Evolutionary conservation across 164 flowering plant species (phyloP), one percentile per base, ranked within the genome.

Genomic region (Magnolia changhungtana): DNA sequence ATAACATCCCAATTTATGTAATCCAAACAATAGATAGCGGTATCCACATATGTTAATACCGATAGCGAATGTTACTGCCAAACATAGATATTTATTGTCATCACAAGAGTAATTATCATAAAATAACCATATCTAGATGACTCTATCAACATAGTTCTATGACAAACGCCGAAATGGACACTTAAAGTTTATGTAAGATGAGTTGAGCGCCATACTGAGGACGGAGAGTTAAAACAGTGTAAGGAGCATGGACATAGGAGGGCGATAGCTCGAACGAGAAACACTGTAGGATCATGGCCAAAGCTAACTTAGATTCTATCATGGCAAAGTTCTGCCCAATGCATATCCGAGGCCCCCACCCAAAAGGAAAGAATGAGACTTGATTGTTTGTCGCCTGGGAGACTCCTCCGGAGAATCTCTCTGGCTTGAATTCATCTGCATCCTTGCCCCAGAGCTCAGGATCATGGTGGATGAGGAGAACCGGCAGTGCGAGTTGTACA

Each of bases 341-440:
- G 78, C 86, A 84, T 5, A 82, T 78, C n/a, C 84, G 71, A 21
- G 80, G 82, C 0, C 82, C 84, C 81, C 81, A 78, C 11, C 84
- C 76, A 49, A 81, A 81, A 21, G 85, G 83, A 51, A 80, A 76
- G 67, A 74, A 83, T 13, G 72, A 31, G 2, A 66, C 67, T 21
- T 59, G 74, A 24, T 78, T 65, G 31, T 83, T 81, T 1, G 78
- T 21, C n/a, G 84, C 86, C 73, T 79, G 77, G 5, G 68, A 51
- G 29, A 76, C 23, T 20, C 78, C 78, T 61, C 24, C 65, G 8
- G 73, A 29, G 67, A 76, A 76, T 69, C 78, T 76, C 66, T 76
- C 78, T 19, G 78, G 78, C 29, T 69, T 68, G 78, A 76, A 76
- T 58, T 76, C 78, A 1, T 52, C 73, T 18, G 73, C 78, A 55